phyloP scores from a whole-genome alignment of 371 early-diverging fungal species.

The Syncephalastrum racemosum region DNA sequence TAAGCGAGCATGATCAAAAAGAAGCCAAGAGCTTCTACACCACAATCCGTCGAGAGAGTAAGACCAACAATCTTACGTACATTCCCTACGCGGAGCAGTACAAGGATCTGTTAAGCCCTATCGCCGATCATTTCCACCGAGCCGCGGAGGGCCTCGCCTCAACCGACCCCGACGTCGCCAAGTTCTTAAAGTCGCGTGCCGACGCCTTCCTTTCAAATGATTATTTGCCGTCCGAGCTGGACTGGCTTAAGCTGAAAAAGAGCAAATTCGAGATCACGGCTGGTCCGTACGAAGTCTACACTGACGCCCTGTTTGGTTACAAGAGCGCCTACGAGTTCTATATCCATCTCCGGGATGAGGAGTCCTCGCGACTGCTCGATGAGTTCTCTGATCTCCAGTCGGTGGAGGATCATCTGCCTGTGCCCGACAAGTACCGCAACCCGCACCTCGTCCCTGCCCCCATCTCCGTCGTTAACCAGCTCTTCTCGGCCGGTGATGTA shows the following conservation, averaged over 20 bases:
- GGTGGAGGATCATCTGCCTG: conserved; percentile 72
- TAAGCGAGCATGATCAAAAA: conserved; percentile 45
- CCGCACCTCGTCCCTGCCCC: conserved; percentile 68
- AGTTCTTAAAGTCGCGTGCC: conserved; percentile 64
- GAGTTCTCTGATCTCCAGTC: conserved; percentile 72
- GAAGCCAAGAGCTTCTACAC: conserved; percentile 75
- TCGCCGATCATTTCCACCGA: conserved; percentile 54
- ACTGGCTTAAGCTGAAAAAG: conserved; percentile 71
- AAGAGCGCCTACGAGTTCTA: conserved; percentile 76
- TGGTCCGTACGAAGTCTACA: conserved; percentile 83
- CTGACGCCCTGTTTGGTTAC: conserved; percentile 65
- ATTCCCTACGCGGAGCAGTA: conserved; percentile 66
- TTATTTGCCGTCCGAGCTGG: conserved; percentile 70
- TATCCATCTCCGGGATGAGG: conserved; percentile 75
- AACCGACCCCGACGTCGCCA: conserved; percentile 34
- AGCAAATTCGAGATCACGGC: conserved; percentile 64
- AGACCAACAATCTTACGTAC: conserved; percentile 34
- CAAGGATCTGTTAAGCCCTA: conserved; percentile 61
- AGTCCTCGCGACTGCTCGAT: conserved; percentile 58
- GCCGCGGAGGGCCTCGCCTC: conserved; percentile 55
- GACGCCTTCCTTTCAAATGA: conserved; percentile 64
- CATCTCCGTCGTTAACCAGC: conserved; percentile 80
- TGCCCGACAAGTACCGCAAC: conserved; percentile 74
- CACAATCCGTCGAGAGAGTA: conserved; percentile 46
- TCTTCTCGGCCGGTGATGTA: conserved; percentile 74